Conservation (phyloP, 2,329 filamentous ascomycete species). For the Epichloe brachyelytri region DNA sequence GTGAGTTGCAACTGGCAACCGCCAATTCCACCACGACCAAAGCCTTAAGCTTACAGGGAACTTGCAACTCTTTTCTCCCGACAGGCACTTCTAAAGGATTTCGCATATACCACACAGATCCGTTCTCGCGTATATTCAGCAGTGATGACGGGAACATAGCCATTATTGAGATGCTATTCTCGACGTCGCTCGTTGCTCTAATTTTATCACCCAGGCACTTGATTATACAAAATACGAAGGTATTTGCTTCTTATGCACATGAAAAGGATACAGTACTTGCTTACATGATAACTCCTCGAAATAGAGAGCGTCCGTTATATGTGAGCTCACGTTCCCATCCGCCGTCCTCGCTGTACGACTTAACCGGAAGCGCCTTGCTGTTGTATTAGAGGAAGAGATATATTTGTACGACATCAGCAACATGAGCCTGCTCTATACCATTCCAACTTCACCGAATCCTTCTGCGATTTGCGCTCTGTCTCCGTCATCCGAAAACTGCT, state of each 20-base stretch:
- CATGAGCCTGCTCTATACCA: conserved; percentile 88
- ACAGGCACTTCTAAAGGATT: conserved; percentile 85
- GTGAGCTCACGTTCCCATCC: conserved; percentile 97
- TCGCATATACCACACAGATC: conserved; percentile 92
- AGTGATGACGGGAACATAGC: conserved; percentile 91
- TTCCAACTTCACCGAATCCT: conserved; percentile 87
- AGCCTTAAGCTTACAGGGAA: not conserved
- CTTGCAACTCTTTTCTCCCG: not conserved
- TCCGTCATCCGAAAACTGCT: conserved; percentile 90
- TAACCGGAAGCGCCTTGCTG: conserved; percentile 86
- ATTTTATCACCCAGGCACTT: conserved; percentile 84
- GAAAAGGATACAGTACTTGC: not conserved
- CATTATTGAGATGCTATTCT: conserved; percentile 97
- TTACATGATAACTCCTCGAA: not conserved
- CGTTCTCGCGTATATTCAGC: conserved; percentile 89
- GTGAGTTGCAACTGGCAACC: conserved; percentile 34
- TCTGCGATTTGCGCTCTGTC: conserved; percentile 85
- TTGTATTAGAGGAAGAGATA: conserved; percentile 89
- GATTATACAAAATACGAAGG: conserved; percentile 96
- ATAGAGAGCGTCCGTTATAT: conserved; percentile 68
- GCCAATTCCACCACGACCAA: not conserved
- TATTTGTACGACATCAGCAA: conserved; percentile 99
- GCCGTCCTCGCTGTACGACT: conserved; percentile 86
- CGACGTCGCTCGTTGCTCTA: conserved; percentile 87
- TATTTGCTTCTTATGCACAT: conserved; percentile 21